Base-by-base conservation (phyloP, 257 asterid species). In the Nicotiana otophora region DNA sequence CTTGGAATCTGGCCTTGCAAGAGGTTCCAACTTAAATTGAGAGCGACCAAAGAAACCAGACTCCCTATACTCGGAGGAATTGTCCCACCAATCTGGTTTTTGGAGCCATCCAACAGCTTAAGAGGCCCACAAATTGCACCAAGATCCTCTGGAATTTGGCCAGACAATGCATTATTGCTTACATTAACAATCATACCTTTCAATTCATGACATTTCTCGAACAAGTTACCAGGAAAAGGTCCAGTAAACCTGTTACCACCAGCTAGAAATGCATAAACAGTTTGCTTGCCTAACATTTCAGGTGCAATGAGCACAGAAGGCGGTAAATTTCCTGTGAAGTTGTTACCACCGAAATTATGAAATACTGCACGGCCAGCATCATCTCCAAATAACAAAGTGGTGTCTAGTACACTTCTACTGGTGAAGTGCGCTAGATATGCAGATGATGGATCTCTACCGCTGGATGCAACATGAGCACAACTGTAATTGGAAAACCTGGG, bases 331-430 rank as follows among this genome's bases (percentile, higher is more conserved):
- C 98, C 98, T 0, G 90, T 87, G 74, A 96, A 82, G 84, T 88
- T 92, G 88, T 94, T 94, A 30, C 89, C 88, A 55, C 93, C 93
- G 28, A 96, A 92, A 85, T 94, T 92, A 84, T 96, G 98, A 75
- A 89, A 39, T 28, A 92, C 92, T 15, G 84, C 80, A 83, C 68
- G 83, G 79, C 84, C 82, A 72, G 69, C 90, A 83, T 84, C 91
- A 80, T 84, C 93, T 62, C 83, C 88, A 39, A 86, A 84, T 26
- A 83, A 72, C 84, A 85, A 68, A 82, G 91, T 82, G 51, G 86
- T 77, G 51, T 87, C 94, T 1, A 90, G 77, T 82, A 60, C 87
- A 78, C 86, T 82, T 88, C 85, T 86, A 46, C 77, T 65, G 62
- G 94, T 85, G 74, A 93, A 92, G 85, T 85, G 91, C 0, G 90